Evolutionary conservation across 257 asterid genomes (phyloP).

Genomic region (Solanum tarijense): DNA sequence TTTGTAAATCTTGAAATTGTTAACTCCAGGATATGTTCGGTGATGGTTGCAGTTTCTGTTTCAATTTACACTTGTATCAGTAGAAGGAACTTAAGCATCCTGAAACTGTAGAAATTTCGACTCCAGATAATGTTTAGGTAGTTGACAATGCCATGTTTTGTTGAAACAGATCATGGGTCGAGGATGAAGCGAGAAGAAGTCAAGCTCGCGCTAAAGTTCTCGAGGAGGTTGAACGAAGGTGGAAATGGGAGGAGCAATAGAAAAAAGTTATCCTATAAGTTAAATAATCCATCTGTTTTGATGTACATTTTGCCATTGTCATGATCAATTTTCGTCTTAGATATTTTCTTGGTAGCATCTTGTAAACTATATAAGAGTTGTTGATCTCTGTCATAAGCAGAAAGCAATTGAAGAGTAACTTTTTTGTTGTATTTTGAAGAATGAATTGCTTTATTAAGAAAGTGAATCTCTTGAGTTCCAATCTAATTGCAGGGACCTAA

Average conservation of each 20-base stretch:
- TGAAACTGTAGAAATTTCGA: background rate
- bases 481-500: background rate
- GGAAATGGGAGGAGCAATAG: constrained; percentile 70
- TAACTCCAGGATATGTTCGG: background rate
- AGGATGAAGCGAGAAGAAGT: constrained; percentile 81
- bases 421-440: background rate
- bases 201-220: constrained; percentile 70
- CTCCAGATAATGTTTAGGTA: background rate
- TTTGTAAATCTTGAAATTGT: background rate
- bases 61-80: background rate
- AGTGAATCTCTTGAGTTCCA: background rate
- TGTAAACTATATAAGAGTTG: background rate
- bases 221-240: constrained; percentile 65
- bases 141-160: background rate
- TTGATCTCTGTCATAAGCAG: background rate
- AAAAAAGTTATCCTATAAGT: background rate
- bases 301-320: background rate
- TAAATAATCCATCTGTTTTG: background rate
- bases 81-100: background rate
- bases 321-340: background rate
- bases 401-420: background rate
- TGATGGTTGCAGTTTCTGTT: background rate
- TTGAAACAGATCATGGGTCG: constrained; percentile 75
- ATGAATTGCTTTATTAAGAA: background rate
- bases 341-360: background rate